Base-by-base conservation (phyloP, 495 filamentous ascomycete genomes). In the Entonaema liquescens region DNA sequence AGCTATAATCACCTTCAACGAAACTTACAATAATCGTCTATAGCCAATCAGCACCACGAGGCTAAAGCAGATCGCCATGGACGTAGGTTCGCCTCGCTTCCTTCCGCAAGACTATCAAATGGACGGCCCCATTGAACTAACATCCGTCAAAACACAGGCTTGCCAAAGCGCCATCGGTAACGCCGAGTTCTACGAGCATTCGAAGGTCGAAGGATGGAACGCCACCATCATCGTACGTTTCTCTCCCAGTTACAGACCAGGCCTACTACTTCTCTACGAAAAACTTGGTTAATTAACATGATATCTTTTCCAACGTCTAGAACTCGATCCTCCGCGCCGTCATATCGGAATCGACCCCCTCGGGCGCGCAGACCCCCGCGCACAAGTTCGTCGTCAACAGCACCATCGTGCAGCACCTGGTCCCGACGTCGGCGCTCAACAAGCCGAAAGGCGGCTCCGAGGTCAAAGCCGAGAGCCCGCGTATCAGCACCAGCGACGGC, bases 381-480 rank as follows among this genome's bases (percentile, higher is more conserved):
- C 96, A 90, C 85, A 97, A 98, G 79, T 99, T 92, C 81, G 90
- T 92, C 66, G 93, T 97, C 78, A 97, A 96, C 86, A 96, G 92
- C 85, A 98, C 94, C 71, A 98, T 98, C 77, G 95, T 99, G 66
- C 95, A 99, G 79, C 95, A 99, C 77, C 83, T 90, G 13, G 80
- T 88, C 53, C 81, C 87, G 62, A 85, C 84, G 21, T 81, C 85
- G 59, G 79, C 83, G 62, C 78, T 85, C 17, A 87, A 86, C 80
- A 86, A 85, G 80, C 67, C 83, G 50, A 81, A 80, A 36, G 80
- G 78, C 58, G 75, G 75, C 11, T 78, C 73, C 66, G 77, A 79
- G 42, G 71, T 76, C 21, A 78, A 74, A 58, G 61, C 71, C 58
- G 70, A 74, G n/a, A 76, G 74, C 56, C 74, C 80, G 2, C 71